These are phyloP conservation scores for Furcasterigmium furcatum DNA, from an alignment of 2,329 filamentous ascomycete species.

Conservation along the genomic window DNA sequence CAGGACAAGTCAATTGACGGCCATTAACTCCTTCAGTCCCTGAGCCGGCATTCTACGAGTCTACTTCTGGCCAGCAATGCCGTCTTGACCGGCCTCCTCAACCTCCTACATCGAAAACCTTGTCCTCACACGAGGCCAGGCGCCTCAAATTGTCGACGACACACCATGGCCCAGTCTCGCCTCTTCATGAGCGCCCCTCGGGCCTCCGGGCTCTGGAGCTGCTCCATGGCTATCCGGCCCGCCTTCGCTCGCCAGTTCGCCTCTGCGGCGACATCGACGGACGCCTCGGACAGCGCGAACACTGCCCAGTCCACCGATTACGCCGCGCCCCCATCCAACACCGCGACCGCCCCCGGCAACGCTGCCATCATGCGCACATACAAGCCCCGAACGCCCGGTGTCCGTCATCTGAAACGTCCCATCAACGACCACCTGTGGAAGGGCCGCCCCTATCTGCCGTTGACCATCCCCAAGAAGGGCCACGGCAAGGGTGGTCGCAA, in stretches of 20 bases:
- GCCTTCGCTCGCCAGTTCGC: constrained; percentile 1
- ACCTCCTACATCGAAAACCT: neutral
- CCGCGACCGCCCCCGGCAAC: constrained; percentile 21
- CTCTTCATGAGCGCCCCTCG: neutral
- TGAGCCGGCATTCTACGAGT: no score
- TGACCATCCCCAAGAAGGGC: constrained; percentile 91
- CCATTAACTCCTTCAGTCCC: no score
- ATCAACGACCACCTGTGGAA: constrained; percentile 98
- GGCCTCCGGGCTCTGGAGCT: neutral
- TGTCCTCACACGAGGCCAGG: neutral
- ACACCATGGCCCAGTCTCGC: neutral
- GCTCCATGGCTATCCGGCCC: neutral
- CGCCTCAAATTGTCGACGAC: neutral
- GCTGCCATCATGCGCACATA: constrained; percentile 71
- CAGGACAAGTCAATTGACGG: no score
- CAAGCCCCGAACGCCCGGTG: constrained; percentile 87
- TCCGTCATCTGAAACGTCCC: constrained; percentile 85
- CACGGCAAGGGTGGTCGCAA: constrained; percentile 93
- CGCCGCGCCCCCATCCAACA: constrained; percentile 7
- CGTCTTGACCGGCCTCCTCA: neutral
- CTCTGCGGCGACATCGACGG: neutral
- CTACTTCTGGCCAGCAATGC: neutral
- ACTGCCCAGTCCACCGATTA: constrained; percentile 14
- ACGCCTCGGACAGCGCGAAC: constrained; percentile 10
- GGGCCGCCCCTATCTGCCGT: constrained; percentile 73